Conservation (phyloP, 108 stramenopile genomes). For the Asterionellopsis glacialis region DNA sequence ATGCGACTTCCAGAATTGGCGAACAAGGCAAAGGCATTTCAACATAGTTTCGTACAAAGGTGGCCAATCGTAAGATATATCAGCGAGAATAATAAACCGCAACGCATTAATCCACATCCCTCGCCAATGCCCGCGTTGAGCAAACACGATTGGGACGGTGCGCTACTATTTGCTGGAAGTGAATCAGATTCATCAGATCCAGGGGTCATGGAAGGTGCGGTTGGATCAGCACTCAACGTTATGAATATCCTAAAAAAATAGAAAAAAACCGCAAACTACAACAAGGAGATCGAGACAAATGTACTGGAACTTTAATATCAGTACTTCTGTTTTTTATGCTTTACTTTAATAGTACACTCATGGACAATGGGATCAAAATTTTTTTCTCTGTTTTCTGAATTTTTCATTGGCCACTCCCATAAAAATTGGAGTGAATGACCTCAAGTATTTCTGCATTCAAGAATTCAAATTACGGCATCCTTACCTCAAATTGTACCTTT, state of each 20-base stretch:
- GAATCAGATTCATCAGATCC: conserved; percentile 47
- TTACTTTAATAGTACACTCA: too few relatives aligned
- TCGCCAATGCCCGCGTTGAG: conserved; percentile 29
- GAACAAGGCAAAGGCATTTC: conserved; percentile 13
- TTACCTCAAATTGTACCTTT: too few relatives aligned
- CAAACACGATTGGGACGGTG: conserved; percentile 38
- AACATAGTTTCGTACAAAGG: conserved; percentile 18
- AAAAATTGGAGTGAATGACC: too few relatives aligned
- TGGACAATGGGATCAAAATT: too few relatives aligned
- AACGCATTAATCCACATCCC: conserved; percentile 40
- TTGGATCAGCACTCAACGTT: conserved; percentile 41
- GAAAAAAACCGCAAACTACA: too few relatives aligned
- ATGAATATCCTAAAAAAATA: conserved; percentile 12
- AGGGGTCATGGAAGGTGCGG: conserved; percentile 71
- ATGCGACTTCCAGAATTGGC: conserved; percentile 5
- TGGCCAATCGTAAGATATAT: conserved; percentile 53
- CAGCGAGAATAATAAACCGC: conserved; percentile 32
- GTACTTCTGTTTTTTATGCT: too few relatives aligned
- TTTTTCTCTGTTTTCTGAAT: too few relatives aligned
- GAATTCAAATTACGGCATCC: too few relatives aligned
- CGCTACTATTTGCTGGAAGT: conserved; percentile 50
- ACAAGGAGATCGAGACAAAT: too few relatives aligned
- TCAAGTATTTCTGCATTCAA: too few relatives aligned
- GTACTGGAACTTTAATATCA: too few relatives aligned
- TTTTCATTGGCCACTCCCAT: too few relatives aligned